phyloP scores from a whole-genome alignment of 2,329 filamentous ascomycete genomes.

The Raffaelea arxii region DNA sequence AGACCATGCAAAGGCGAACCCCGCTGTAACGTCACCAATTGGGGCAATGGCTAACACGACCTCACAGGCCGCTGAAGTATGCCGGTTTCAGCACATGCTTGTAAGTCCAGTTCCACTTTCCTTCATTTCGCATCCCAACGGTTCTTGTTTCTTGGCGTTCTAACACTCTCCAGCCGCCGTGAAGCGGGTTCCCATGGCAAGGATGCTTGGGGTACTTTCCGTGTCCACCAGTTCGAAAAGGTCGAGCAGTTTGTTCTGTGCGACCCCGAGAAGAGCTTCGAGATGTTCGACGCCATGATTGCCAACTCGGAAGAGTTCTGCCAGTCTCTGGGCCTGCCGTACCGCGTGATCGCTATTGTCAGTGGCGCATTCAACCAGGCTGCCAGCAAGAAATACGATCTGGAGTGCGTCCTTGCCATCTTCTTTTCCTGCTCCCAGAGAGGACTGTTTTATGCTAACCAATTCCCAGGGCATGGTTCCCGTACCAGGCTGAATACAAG shows the following conservation, averaged over 20 bases:
- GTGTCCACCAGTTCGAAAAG: conserved; percentile 87
- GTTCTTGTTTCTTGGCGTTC: not conserved
- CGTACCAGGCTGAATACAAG: conserved; percentile 95
- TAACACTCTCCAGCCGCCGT: conserved; percentile 44
- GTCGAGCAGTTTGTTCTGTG: conserved; percentile 37
- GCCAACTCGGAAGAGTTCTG: conserved; percentile 88
- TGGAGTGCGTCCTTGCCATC: conserved; percentile 43
- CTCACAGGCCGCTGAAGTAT: conserved; percentile 65
- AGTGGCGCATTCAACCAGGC: conserved; percentile 92
- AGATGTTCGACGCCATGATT: conserved; percentile 92
- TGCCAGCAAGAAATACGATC: conserved; percentile 79
- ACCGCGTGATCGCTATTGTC: conserved; percentile 87
- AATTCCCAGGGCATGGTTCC: conserved; percentile 59
- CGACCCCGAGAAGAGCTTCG: conserved; percentile 85
- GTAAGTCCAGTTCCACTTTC: conserved; percentile 5
- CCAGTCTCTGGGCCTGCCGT: conserved; percentile 77
- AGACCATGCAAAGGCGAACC: not conserved
- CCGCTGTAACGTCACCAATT: too few species aligned
- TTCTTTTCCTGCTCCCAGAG: too few species aligned
- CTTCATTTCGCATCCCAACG: too few species aligned
- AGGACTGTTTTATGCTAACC: not conserved
- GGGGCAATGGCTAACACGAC: not conserved
- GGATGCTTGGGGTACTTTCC: conserved; percentile 93
- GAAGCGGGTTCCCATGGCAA: conserved; percentile 76
- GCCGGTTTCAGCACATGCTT: conserved; percentile 93